Percentiles rank a stretch among this genome's conserved stretches.
Evolutionary conservation across 352 stramenopile genomes (phyloP).

Genomic region (Phytopythium delawarense): DNA sequence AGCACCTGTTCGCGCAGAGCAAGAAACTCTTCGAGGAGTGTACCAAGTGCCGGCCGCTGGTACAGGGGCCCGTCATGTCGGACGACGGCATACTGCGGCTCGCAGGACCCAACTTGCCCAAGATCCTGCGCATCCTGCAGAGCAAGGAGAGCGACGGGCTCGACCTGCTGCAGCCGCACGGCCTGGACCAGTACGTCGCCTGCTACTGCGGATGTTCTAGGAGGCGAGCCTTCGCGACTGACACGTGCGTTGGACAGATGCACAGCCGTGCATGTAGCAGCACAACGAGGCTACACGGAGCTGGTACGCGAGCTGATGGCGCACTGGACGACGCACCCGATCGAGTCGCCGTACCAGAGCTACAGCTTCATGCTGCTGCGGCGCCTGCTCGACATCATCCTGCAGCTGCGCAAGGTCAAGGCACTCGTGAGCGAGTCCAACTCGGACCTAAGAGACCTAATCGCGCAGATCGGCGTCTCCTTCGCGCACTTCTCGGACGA

Average conservation of each 20-base stretch:
- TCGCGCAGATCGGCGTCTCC: constrained; percentile 44
- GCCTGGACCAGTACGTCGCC: constrained; percentile 43
- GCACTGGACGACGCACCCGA: constrained; percentile 54
- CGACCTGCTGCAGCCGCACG: constrained; percentile 62
- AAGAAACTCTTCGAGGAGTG: constrained; percentile 79
- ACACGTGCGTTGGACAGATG: constrained; percentile 20
- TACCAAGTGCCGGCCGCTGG: constrained; percentile 55
- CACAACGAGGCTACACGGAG: constrained; percentile 69
- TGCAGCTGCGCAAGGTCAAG: constrained; percentile 46
- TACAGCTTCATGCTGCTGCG: constrained; percentile 59
- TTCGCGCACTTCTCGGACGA: constrained; percentile 66
- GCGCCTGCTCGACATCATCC: constrained; percentile 38
- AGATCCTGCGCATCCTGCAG: constrained; percentile 52
- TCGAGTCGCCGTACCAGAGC: constrained; percentile 57
- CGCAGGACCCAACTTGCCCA: constrained; percentile 56
- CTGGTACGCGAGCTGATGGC: constrained; percentile 51
- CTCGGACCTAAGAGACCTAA: constrained; percentile 46
- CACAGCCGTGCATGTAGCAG: constrained; percentile 50
- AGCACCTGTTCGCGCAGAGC: constrained; percentile 51
- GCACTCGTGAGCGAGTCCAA: constrained; percentile 57
- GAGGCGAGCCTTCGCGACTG: neutral
- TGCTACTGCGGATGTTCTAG: neutral
- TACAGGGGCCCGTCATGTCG: constrained; percentile 42
- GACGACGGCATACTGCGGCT: constrained; percentile 63
- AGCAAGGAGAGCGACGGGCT: constrained; percentile 52